Evolutionary conservation across 345 rosid species (phyloP), one percentile per base, ranked within the genome.

Genomic region (Mallotus nudiflorus): DNA sequence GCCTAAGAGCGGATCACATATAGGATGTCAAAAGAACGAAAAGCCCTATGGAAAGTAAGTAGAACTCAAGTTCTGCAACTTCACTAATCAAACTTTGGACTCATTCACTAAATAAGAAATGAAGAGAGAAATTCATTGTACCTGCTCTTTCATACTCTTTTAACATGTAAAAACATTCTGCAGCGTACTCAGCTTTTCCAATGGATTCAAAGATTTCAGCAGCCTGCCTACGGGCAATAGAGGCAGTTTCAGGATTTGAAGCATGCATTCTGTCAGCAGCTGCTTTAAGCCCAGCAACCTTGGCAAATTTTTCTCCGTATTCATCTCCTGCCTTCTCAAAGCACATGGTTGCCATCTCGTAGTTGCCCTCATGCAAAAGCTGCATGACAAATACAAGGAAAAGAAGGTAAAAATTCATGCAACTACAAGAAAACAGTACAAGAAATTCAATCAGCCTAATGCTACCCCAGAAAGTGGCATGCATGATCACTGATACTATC

Each of bases 81-180:
- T 8, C 11, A 42, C 13, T 12, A 42, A 42, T 9, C 46, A 42
- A 8, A 42, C 14, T 42, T 1, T 4, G 46, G 14, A 42, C 37
- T 3, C 13, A 42, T 12, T 20, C 4, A 15, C 37, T 25, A 33
- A 56, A 27, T 12, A 56, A 56, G n/a, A 27, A 56, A 42, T 10
- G n/a, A n/a, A 4, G 27, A 39, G 42, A n/a, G 33, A 59, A 35
- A 31, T 27, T 53, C 19, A n/a, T 39, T 35, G 20, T 48, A 73
- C 89, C 86, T 6, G 86, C 82, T 64, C 63, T 79, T 70, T 77
- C 79, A 49, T 82, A 86, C 54, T 84, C 84, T 24, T 72, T 75
- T 50, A 75, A 45, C 65, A 72, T 39, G 74, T 28, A 78, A 60
- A 80, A 82, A 62, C 91, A 82, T 52, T 79, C 77, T 0, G 86